phyloP scores from a whole-genome alignment of 2,329 filamentous ascomycete species.

The Leptoxyphium fumago region DNA sequence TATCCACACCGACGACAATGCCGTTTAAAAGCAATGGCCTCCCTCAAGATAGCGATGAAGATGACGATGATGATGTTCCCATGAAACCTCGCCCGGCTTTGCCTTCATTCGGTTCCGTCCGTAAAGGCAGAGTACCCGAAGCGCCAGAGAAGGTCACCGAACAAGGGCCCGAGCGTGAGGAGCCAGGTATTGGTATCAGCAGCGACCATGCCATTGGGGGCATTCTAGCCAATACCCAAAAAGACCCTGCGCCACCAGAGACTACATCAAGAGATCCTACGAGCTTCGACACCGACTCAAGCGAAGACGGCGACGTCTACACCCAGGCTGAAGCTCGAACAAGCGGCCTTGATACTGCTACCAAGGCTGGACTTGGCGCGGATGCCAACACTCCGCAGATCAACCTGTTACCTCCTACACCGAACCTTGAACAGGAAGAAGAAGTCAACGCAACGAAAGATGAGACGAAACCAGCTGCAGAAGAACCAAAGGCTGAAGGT shows the following conservation, averaged over 20 bases:
- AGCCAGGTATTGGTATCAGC: conserved; percentile 27
- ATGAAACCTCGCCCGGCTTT: conserved; percentile 64
- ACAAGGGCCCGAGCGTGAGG: conserved; percentile 27
- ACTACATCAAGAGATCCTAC: conserved; percentile 54
- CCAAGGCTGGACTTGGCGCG: neutral
- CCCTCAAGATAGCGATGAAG: conserved; percentile 19
- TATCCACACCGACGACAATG: conserved; percentile 35
- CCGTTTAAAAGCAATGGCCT: conserved; percentile 23
- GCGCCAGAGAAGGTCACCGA: conserved; percentile 39
- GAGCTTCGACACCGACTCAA: conserved; percentile 46
- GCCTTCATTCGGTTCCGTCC: conserved; percentile 59
- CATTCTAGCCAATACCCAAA: conserved; percentile 41
- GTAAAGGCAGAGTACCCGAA: conserved; percentile 25
- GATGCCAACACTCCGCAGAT: conserved; percentile 16
- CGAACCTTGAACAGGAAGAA: conserved; percentile 13
- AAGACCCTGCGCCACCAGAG: conserved; percentile 54
- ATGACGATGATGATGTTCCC: conserved; percentile 45
- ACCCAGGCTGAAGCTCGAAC: neutral
- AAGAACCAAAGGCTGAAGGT: neutral
- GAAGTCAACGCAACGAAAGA: neutral
- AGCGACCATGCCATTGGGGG: conserved; percentile 45
- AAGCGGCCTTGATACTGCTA: neutral
- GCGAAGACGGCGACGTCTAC: conserved; percentile 10
- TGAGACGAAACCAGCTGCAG: neutral
- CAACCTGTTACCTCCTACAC: conserved; percentile 21